Conservation (phyloP, 1,284 basidiomycete species). For the Ganoderma leucocontextum region DNA sequence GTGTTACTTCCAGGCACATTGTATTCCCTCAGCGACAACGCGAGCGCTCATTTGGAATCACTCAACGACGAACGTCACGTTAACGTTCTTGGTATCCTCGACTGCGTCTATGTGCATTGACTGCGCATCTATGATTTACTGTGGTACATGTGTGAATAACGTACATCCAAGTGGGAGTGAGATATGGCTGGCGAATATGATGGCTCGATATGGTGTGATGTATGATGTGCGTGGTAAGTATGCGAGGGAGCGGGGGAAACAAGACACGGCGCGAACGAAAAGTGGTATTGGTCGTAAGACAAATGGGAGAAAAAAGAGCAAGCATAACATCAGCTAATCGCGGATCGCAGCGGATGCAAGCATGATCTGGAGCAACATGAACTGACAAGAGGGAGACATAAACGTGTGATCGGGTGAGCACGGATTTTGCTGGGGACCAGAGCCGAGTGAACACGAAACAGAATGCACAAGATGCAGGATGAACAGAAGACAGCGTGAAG, state of each 20-base stretch:
- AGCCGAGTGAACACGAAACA: constrained; percentile 3
- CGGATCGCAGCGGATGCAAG: constrained; percentile 8
- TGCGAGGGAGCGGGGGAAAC: constrained; percentile 4
- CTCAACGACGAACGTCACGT: background rate
- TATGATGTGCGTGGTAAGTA: constrained; percentile 14
- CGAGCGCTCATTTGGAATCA: background rate
- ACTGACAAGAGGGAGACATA: background rate
- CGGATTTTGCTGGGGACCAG: constrained; percentile 9
- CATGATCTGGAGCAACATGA: constrained; percentile 5
- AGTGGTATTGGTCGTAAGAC: constrained; percentile 18
- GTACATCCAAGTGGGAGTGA: constrained; percentile 29
- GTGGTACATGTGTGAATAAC: constrained; percentile 29
- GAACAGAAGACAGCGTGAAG: constrained; percentile 6
- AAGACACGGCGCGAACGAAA: constrained; percentile 4
- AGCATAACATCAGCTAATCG: constrained; percentile 1
- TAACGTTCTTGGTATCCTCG: background rate
- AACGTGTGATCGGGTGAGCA: constrained; percentile 8
- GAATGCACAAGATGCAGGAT: constrained; percentile 3
- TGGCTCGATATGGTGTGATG: constrained; percentile 19
- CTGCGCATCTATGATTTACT: constrained; percentile 31
- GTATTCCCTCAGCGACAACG: background rate
- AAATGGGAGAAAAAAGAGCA: background rate
- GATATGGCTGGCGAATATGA: constrained; percentile 12
- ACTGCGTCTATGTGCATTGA: constrained; percentile 29
- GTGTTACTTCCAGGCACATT: constrained; percentile 4